These are phyloP conservation scores for Colletotrichum tabaci DNA, from an alignment of 2,329 filamentous ascomycete species.

Conservation along the genomic window DNA sequence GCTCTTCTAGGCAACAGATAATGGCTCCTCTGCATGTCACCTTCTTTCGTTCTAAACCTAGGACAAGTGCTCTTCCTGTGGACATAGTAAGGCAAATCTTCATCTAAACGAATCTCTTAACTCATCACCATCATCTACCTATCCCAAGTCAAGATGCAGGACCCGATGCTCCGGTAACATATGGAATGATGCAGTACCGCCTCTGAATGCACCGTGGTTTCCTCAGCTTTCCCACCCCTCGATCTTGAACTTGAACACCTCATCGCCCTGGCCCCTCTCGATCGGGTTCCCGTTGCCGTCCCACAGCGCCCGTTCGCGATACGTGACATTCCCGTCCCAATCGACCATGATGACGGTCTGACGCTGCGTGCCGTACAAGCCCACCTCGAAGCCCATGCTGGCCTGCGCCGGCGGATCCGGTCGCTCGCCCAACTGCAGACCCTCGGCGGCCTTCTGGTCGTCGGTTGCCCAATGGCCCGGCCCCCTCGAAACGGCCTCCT, in stretches of 20 bases:
- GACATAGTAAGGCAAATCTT: background rate
- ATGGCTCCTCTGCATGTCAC: background rate
- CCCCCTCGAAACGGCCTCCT: conserved; percentile 56
- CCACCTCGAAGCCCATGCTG: conserved; percentile 65
- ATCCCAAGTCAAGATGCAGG: background rate
- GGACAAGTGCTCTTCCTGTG: background rate
- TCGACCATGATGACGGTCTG: conserved; percentile 75
- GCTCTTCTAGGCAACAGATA: background rate
- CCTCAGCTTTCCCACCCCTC: conserved; percentile 63
- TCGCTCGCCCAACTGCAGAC: conserved; percentile 49
- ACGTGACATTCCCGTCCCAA: conserved; percentile 74
- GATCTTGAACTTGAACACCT: conserved; percentile 70
- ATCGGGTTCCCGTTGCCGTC: conserved; percentile 71
- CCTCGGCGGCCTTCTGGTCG: conserved; percentile 53
- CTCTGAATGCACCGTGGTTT: background rate
- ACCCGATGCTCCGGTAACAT: background rate
- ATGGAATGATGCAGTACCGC: background rate
- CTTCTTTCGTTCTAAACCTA: no score
- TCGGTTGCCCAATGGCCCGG: conserved; percentile 56
- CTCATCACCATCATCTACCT: background rate
- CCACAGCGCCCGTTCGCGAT: conserved; percentile 72
- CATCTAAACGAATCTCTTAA: background rate
- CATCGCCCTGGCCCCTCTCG: conserved; percentile 68
- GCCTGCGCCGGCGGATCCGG: conserved; percentile 47
- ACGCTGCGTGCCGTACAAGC: conserved; percentile 76